phyloP scores from a whole-genome alignment of 352 stramenopile genomes.

The Blastocystis sp. region DNA sequence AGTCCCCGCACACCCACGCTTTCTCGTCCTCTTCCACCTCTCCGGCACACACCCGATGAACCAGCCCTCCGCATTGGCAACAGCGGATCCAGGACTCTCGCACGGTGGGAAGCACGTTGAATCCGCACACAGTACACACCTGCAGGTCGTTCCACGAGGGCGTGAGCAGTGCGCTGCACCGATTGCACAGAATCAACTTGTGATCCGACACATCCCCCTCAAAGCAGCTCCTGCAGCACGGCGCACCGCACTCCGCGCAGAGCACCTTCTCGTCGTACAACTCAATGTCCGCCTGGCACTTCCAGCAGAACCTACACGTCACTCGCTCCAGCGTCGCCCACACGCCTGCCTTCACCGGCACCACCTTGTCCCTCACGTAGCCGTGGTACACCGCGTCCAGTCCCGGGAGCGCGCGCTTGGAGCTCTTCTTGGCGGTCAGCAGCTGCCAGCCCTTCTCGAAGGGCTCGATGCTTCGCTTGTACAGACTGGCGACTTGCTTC shows the following conservation, averaged over 20 bases:
- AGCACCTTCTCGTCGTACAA: not conserved
- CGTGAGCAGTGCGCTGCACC: not conserved
- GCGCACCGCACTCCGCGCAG: not conserved
- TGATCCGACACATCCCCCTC: not conserved
- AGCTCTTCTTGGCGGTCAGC: not conserved
- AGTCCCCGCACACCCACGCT: slow-evolving; percentile 18
- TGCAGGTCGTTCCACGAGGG: slow-evolving; percentile 28
- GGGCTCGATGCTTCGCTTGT: slow-evolving; percentile 4
- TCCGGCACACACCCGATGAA: not conserved
- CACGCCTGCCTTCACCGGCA: not conserved
- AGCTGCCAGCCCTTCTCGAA: slow-evolving; percentile 47
- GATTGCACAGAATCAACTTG: not conserved
- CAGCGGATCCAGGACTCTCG: not conserved
- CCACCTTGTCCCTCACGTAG: not conserved
- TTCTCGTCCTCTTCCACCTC: not conserved
- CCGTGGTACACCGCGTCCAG: not conserved
- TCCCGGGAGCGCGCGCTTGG: not conserved
- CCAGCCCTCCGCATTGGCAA: not conserved
- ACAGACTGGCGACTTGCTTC: not conserved
- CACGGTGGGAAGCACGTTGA: not conserved
- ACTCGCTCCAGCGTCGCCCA: not conserved
- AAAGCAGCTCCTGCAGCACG: not conserved
- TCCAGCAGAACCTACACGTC: not conserved
- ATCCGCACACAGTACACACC: slow-evolving; percentile 40
- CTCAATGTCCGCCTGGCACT: not conserved